A percentile compares a stretch with the other conserved stretches of the same genome.
phyloP scores from a whole-genome alignment of 192 early-diverging fungal genomes.

The Coemansia sp. region DNA sequence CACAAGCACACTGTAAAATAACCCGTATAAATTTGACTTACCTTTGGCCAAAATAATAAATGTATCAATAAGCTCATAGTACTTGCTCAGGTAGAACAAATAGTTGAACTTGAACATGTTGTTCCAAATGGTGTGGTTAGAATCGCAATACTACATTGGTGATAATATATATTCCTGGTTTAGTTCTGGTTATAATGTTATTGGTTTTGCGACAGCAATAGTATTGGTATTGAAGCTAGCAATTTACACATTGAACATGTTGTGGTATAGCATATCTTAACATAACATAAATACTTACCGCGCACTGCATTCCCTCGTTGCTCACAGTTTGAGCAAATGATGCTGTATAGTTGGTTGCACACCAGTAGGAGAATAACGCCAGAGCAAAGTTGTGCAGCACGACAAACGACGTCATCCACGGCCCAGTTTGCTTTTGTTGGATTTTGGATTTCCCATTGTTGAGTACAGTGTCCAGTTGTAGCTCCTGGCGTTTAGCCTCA shows the following conservation, averaged over 20 bases:
- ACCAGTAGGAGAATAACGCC: slow-evolving; percentile 71
- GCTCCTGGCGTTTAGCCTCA: slow-evolving; percentile 35
- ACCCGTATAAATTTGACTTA: slow-evolving; percentile 69
- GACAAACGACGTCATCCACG: slow-evolving; percentile 74
- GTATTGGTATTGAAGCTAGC: too few species aligned
- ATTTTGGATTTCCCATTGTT: not conserved
- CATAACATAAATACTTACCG: slow-evolving; percentile 49
- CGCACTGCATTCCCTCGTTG: slow-evolving; percentile 57
- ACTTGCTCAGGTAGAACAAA: slow-evolving; percentile 81
- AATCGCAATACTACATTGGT: slow-evolving; percentile 66
- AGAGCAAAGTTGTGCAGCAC: slow-evolving; percentile 76
- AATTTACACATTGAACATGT: slow-evolving; percentile 76
- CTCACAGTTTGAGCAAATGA: slow-evolving; percentile 60
- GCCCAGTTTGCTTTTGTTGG: slow-evolving; percentile 33
- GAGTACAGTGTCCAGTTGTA: slow-evolving; percentile 17
- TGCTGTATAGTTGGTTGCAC: slow-evolving; percentile 65
- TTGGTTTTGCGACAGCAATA: too few species aligned
- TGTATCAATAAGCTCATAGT: slow-evolving; percentile 82
- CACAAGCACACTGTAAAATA: not conserved
- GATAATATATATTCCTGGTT: too few species aligned
- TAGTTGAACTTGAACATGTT: slow-evolving; percentile 58
- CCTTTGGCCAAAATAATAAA: slow-evolving; percentile 76
- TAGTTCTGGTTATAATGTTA: too few species aligned
- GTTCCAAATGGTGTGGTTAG: slow-evolving; percentile 2
- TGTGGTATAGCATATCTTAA: slow-evolving; percentile 62